A percentile compares a stretch with the other conserved stretches of the same genome.
phyloP scores from a whole-genome alignment of 2,329 filamentous ascomycete genomes.

The Phialocephala sp. region DNA sequence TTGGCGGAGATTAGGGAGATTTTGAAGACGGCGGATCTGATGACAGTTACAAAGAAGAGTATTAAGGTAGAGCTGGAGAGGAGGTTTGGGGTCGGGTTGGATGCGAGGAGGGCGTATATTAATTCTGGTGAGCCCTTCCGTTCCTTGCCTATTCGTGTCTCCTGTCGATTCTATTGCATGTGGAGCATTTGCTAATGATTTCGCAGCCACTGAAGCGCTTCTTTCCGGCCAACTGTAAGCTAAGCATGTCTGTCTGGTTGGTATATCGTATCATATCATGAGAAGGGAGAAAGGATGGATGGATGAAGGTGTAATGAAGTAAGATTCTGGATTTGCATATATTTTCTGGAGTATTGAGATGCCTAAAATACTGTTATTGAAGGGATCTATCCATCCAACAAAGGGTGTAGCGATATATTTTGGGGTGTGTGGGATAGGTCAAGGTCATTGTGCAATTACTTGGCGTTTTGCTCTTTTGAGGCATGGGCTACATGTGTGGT shows the following conservation, averaged over 20 bases:
- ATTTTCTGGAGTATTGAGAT: too few relatives aligned
- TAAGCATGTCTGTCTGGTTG: background rate
- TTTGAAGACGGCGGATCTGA: conserved; percentile 87
- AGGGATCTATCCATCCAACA: too few relatives aligned
- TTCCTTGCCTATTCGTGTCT: too few relatives aligned
- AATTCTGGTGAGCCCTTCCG: conserved; percentile 75
- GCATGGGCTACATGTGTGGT: too few relatives aligned
- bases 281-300: background rate
- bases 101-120: conserved; percentile 90
- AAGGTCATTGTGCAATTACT: too few relatives aligned
- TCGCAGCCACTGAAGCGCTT: conserved; percentile 75
- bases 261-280: too few relatives aligned
- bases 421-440: too few relatives aligned
- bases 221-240: conserved; percentile 74
- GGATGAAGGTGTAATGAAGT: background rate
- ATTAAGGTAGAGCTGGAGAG: conserved; percentile 93
- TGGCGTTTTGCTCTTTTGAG: too few relatives aligned
- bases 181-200: conserved; percentile 41
- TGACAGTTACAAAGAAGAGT: conserved; percentile 98
- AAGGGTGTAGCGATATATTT: too few relatives aligned
- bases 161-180: background rate
- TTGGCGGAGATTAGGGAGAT: conserved; percentile 95
- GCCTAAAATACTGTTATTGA: too few relatives aligned
- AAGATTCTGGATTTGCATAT: too few relatives aligned
- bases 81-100: conserved; percentile 84